Base-by-base conservation (phyloP, 208 protist genomes). In the Strigomonas culicis region DNA sequence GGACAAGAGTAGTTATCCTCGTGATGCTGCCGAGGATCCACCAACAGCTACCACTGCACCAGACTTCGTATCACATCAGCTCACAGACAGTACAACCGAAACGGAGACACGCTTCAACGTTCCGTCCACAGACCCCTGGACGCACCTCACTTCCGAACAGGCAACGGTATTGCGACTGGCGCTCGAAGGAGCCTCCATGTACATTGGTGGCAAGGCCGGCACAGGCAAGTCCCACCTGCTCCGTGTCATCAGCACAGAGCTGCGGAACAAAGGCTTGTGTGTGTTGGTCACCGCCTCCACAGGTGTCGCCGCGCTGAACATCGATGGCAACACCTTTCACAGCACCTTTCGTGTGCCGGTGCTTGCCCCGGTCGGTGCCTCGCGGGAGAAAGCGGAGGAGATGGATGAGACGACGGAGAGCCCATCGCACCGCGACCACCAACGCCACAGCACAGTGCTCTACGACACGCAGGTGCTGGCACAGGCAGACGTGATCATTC, bases 261-360 rank as follows among this genome's bases (percentile, higher is more conserved):
- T 86, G 47, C 47, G 68, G 19, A 43, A 50, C 0, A 68, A 63
- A 15, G 66, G 63, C 15, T 63, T 84, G 55, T 43, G 22, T 22
- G 83, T 93, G 1, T 75, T 72, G 7, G 71, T 88, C 15, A 88
- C 81, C 0, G 87, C 80, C 6, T 79, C 84, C 10, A 90, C 84
- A 0, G 82, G 82, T 3, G 76, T 90, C 17, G 81, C 87, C 1
- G 84, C 87, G n/a, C 68, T 88, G 13, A 77, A 76, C 59, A 79
- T 91, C 50, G 77, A 70, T 25, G 87, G 87, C 43, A 84, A 77
- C 63, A 94, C 87, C 22, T 89, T 94, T 71, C 87, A 94, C 70
- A 80, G 78, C 51, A 77, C 74, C 10, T 88, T 92, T 64, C 79
- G 82, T 17, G 59, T 86, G 34, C 76, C 78, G 36, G 72, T 82